phyloP scores from a whole-genome alignment of 257 asterid genomes.

The Solanum rostratum region DNA sequence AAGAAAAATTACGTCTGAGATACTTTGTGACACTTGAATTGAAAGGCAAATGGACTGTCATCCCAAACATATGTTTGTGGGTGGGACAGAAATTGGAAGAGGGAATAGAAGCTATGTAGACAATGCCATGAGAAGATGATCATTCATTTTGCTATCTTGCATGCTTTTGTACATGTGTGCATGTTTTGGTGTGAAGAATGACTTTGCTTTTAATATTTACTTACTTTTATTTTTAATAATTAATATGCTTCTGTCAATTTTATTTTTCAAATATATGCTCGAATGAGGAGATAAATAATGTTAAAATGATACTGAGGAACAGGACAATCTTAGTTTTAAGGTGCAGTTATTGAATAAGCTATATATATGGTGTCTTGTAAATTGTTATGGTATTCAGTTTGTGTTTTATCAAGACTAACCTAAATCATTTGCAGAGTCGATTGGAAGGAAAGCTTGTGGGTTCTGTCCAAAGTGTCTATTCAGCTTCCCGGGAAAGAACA shows the following conservation, averaged over 20 bases:
- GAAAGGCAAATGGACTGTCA: not conserved
- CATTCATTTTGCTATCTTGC: not conserved
- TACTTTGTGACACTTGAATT: not conserved
- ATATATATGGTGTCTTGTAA: not conserved
- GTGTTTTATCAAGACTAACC: slow-evolving; percentile 8
- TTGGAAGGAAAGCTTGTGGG: slow-evolving; percentile 47
- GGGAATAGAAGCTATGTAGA: not conserved
- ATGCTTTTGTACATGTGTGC: not conserved
- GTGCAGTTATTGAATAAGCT: not conserved
- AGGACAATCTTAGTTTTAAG: not conserved
- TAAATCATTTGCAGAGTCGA: slow-evolving; percentile 35
- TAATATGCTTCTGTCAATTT: not conserved
- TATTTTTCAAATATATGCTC: not conserved
- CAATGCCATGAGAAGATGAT: not conserved
- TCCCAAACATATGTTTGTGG: not conserved
- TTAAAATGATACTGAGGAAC: not conserved
- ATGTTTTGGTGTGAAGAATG: not conserved
- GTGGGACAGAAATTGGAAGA: not conserved
- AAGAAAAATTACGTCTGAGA: not conserved
- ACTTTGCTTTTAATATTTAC: not conserved
- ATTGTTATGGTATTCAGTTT: not conserved
- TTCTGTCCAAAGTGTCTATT: slow-evolving; percentile 24
- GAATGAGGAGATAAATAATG: not conserved
- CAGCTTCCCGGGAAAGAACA: slow-evolving; percentile 49
- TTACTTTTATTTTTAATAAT: not conserved